Evolutionary conservation across 768 basidiomycete species (phyloP).

Genomic region (Galerina marginata): DNA sequence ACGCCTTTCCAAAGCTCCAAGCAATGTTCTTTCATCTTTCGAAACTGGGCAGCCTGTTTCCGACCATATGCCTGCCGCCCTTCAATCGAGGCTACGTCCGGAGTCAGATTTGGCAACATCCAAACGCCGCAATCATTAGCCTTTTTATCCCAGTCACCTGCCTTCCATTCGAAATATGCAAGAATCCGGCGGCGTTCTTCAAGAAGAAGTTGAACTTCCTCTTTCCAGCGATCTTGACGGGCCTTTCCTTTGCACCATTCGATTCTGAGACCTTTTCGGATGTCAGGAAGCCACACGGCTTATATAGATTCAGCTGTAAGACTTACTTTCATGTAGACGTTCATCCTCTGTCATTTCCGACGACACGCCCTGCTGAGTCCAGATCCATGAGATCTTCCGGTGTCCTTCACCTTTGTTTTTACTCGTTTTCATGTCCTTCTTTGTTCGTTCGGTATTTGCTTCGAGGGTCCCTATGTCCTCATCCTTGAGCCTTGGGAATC

Average conservation of each 20-base stretch:
- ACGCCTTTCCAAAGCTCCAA: too few relatives aligned
- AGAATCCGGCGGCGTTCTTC: conserved; percentile 40
- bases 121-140: too few relatives aligned
- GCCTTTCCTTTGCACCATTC: conserved; percentile 38
- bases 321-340: conserved; percentile 14
- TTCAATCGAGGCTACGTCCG: too few relatives aligned
- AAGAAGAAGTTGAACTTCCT: conserved; percentile 36
- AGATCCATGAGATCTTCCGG: conserved; percentile 29
- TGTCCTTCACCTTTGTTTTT: conserved; percentile 28
- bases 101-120: too few relatives aligned
- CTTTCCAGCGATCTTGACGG: conserved; percentile 36
- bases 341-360: conserved; percentile 15
- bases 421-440: too few relatives aligned
- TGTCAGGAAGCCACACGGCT: background rate
- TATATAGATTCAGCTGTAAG: background rate
- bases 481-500: conserved; percentile 18
- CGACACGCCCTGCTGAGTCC: too few relatives aligned
- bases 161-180: conserved; percentile 22
- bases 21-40: too few relatives aligned
- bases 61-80: too few relatives aligned
- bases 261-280: conserved; percentile 30
- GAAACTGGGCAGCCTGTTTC: too few relatives aligned
- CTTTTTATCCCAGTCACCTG: conserved; percentile 26
- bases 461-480: conserved; percentile 22
- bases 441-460: too few relatives aligned